Percentiles rank a stretch among this genome's conserved stretches.
Conservation (phyloP, 805 yeast species). For the Candida maesae region DNA sequence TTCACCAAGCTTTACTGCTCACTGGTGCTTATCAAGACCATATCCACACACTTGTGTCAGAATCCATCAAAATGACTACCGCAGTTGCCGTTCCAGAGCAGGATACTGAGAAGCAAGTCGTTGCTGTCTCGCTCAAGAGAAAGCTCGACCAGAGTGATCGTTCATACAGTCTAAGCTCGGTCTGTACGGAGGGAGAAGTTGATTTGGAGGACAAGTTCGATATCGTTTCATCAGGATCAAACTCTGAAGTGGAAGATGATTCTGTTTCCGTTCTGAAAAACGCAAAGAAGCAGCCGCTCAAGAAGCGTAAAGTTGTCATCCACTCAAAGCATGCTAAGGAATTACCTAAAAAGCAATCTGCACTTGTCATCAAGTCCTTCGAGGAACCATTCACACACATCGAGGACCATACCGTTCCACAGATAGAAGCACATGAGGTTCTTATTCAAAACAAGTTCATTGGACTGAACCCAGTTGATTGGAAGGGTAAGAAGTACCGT, state of each 20-base stretch:
- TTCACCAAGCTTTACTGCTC: too few species aligned
- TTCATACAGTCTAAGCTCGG: constrained; percentile 22
- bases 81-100: neutral
- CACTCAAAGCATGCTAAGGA: too few species aligned
- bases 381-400: constrained; percentile 25
- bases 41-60: too few species aligned
- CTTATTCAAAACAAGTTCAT: constrained; percentile 32
- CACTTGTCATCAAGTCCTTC: constrained; percentile 26
- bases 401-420: constrained; percentile 20
- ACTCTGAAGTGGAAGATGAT: constrained; percentile 12
- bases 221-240: constrained; percentile 7
- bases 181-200: constrained; percentile 15
- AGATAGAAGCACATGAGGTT: constrained; percentile 28
- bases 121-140: constrained; percentile 18
- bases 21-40: too few species aligned
- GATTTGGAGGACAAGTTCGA: constrained; percentile 21
- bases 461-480: constrained; percentile 46
- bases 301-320: constrained; percentile 8
- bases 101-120: neutral
- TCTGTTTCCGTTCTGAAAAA: neutral
- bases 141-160: constrained; percentile 18
- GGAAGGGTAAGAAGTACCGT: constrained; percentile 44
- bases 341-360: constrained; percentile 15
- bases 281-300: neutral
- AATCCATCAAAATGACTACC: too few species aligned